A percentile compares a stretch with the other conserved stretches of the same genome.
phyloP scores from a whole-genome alignment of 352 stramenopile genomes.

The Thraustotheca clavata region DNA sequence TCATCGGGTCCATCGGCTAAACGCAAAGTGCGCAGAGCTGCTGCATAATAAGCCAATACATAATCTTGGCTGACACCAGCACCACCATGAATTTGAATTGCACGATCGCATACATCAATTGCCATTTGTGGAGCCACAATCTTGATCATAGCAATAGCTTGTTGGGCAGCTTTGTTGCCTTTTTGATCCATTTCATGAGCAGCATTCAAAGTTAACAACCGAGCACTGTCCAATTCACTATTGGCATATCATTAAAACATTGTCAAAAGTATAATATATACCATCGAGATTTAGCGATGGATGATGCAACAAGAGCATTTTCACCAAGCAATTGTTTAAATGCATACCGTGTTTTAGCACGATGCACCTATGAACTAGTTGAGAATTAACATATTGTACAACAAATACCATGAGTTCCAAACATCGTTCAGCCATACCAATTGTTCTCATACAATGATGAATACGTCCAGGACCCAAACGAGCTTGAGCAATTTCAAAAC shows the following conservation, averaged over 20 bases:
- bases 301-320: conserved; percentile 52
- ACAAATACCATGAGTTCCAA: conserved; percentile 63
- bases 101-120: conserved; percentile 81
- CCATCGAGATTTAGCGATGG: conserved; percentile 74
- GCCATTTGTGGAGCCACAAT: conserved; percentile 90
- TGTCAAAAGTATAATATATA: conserved; percentile 34
- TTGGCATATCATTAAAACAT: conserved; percentile 26
- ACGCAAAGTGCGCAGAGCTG: conserved; percentile 85
- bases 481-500: conserved; percentile 84
- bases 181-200: conserved; percentile 85
- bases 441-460: conserved; percentile 97
- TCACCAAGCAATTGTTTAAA: conserved; percentile 23
- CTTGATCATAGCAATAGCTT: conserved; percentile 96
- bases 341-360: conserved; percentile 28
- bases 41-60: conserved; percentile 87
- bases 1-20: conserved; percentile 96
- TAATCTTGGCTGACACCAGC: conserved; percentile 90
- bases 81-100: conserved; percentile 78
- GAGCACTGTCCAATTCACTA: conserved; percentile 69
- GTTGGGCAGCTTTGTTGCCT: conserved; percentile 79
- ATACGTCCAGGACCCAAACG: conserved; percentile 88
- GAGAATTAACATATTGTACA: neutral
- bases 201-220: conserved; percentile 80
- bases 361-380: conserved; percentile 17
- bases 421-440: conserved; percentile 85